These are phyloP conservation scores for Xylaria cubensis DNA, from an alignment of 495 filamentous ascomycete genomes.

Conservation along the genomic window DNA sequence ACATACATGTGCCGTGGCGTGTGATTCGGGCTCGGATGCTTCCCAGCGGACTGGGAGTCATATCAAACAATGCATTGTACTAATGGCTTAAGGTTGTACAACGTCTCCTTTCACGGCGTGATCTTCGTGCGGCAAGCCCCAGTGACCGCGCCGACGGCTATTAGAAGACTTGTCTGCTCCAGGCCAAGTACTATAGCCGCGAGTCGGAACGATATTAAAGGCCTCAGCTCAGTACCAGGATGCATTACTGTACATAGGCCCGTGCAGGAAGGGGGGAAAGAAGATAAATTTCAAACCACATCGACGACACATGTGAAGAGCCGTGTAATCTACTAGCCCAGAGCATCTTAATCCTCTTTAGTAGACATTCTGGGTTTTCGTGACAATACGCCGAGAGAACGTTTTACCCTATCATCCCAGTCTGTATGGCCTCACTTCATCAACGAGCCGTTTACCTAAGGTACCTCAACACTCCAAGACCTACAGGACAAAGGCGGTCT, in stretches of 20 bases:
- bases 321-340: background rate
- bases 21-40: constrained; percentile 22
- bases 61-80: constrained; percentile 14
- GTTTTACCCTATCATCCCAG: background rate
- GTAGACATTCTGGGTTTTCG: background rate
- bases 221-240: background rate
- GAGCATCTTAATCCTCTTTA: background rate
- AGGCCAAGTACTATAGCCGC: background rate
- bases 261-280: background rate
- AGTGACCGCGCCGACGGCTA: background rate
- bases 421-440: background rate
- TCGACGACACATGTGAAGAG: background rate
- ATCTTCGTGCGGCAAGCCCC: background rate
- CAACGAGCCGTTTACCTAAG: background rate
- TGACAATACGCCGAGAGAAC: background rate
- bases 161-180: background rate
- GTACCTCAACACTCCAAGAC: background rate
- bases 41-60: constrained; percentile 27
- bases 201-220: background rate
- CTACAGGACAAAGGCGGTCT: background rate
- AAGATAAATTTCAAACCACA: constrained; percentile 6
- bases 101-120: constrained; percentile 1
- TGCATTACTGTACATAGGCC: constrained; percentile 2
- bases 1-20: constrained; percentile 20
- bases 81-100: constrained; percentile 21